These are phyloP conservation scores for Tephrocybe sp. DNA, from an alignment of 768 basidiomycete genomes.

Conservation along the genomic window DNA sequence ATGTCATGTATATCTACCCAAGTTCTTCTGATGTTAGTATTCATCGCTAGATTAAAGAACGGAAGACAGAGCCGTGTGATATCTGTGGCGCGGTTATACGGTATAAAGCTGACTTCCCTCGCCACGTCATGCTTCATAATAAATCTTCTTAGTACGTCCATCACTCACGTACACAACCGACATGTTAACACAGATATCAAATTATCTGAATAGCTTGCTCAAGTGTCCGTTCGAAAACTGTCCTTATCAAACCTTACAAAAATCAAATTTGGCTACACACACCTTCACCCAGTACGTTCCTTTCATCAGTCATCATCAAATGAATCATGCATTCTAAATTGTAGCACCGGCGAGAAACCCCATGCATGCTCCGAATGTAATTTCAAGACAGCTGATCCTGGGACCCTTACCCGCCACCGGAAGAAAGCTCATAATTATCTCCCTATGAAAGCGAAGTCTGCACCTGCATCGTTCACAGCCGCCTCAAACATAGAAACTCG, in stretches of 20 bases:
- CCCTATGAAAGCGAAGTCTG: too few relatives aligned
- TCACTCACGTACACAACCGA: neutral
- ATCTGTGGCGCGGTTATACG: neutral
- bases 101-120: neutral
- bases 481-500: too few relatives aligned
- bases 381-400: constrained; percentile 26
- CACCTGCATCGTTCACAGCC: too few relatives aligned
- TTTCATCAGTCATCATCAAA: too few relatives aligned
- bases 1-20: too few relatives aligned
- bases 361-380: neutral
- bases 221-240: neutral
- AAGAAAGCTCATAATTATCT: constrained; percentile 27
- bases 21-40: too few relatives aligned
- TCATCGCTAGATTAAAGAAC: too few relatives aligned
- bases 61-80: neutral
- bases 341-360: neutral
- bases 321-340: neutral
- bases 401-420: constrained; percentile 29
- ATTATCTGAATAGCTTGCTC: neutral
- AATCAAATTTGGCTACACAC: neutral
- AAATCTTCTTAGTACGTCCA: neutral
- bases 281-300: neutral
- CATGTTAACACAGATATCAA: neutral
- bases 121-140: neutral
- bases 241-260: neutral